phyloP scores from a whole-genome alignment of 179 eudicot genomes.

The Nepenthes alata region DNA sequence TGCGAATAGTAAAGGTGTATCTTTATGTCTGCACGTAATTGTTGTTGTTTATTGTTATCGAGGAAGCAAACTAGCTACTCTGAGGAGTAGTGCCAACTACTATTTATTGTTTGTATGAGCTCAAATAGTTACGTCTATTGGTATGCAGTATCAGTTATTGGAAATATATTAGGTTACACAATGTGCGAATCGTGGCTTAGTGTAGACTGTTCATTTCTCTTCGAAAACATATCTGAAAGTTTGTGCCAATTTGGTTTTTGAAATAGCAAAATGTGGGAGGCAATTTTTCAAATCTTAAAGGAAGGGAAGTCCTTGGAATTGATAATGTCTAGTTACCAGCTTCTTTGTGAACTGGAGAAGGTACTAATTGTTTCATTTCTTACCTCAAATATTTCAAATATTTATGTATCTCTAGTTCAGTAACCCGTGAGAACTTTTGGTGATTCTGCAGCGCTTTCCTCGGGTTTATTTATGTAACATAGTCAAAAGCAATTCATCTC shows the following conservation, averaged over 20 bases:
- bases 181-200: too few relatives aligned
- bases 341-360: slow-evolving; percentile 65
- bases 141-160: too few relatives aligned
- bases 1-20: too few relatives aligned
- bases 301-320: slow-evolving; percentile 65
- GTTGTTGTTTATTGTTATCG: too few relatives aligned
- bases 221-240: neutral
- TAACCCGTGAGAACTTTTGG: slow-evolving; percentile 1
- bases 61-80: too few relatives aligned
- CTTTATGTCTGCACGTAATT: too few relatives aligned
- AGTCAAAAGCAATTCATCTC: slow-evolving; percentile 19
- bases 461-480: slow-evolving; percentile 28
- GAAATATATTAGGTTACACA: too few relatives aligned
- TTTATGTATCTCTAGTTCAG: neutral
- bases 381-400: neutral
- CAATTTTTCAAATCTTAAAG: slow-evolving; percentile 58
- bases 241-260: slow-evolving; percentile 5
- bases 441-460: slow-evolving; percentile 55
- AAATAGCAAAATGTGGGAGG: slow-evolving; percentile 70
- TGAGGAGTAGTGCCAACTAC: too few relatives aligned
- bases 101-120: too few relatives aligned
- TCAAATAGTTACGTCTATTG: too few relatives aligned
- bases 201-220: neutral
- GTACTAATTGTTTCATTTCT: slow-evolving; percentile 20
- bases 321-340: slow-evolving; percentile 59